Evolutionary conservation across 306 rosid genomes (phyloP), one percentile per base, ranked within the genome.

Genomic region (Dalbergia cochinchinensis): DNA sequence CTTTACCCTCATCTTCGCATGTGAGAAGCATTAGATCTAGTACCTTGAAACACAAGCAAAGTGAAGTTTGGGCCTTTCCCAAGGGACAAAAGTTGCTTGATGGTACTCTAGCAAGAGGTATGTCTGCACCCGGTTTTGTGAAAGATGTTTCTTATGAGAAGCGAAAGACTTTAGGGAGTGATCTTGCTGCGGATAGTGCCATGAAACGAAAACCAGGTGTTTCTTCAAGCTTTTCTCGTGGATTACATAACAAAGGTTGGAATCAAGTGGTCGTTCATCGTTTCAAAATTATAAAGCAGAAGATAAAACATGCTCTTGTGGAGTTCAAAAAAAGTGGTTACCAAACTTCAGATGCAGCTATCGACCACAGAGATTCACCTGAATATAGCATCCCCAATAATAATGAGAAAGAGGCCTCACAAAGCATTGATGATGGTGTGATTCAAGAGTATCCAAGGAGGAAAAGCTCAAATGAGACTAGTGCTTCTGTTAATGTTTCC

Each of bases 251-350:
- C 76, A 89, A 73, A 74, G 97, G 97, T 47, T 95, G 99, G 99
- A 95, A 93, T 83, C 94, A 91, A 57, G 44, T 84, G 82, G 99
- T 93, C 54, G 18, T 91, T 61, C 90, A 88, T 61, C 94, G 91
- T 22, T 91, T 95, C 87, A 90, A 87, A 83, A 82, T 80, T 73
- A 85, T 91, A 53, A 93, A 88, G 86, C 92, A 84, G 83, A 95
- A 87, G 90, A 88, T 95, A 80, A 88, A 77, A 80, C 92, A 84
- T 62, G 86, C 86, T 15, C 81, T 93, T 20, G 85, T 81, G 86
- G 98, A 94, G 53, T 79, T 86, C 71, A 92, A 76, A 41, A 91
- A 78, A 83, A 85, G 86, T 71, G 81, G 80, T 54, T 57, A 65
- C 81, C 80, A 76, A 45, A 65, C 83, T 74, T 44, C 85, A 26